Percentiles rank a stretch among this genome's conserved stretches.
Conservation (phyloP, 164 flowering plant species). For the Vitis labrusca region DNA sequence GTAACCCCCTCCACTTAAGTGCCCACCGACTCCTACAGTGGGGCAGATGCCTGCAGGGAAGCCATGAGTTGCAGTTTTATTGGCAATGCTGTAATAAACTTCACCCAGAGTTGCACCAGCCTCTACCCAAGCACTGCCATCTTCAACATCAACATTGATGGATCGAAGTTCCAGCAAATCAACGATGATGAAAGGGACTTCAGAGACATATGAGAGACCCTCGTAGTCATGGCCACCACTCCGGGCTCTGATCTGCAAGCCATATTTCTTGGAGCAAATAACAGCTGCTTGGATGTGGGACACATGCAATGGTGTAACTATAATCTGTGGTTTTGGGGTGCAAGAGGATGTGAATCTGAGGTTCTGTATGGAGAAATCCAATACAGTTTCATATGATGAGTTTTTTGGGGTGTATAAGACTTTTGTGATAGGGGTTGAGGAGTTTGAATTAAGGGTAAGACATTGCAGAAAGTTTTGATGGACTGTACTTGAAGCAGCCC, state of each 20-base stretch:
- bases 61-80: slow-evolving; percentile 2
- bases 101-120: slow-evolving; percentile 10
- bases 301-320: neutral
- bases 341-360: neutral
- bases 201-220: slow-evolving; percentile 12
- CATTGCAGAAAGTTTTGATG: slow-evolving; percentile 5
- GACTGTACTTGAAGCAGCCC: neutral
- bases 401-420: neutral
- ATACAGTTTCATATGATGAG: neutral
- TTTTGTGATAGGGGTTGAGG: neutral
- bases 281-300: slow-evolving; percentile 11
- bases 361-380: neutral
- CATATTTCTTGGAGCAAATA: slow-evolving; percentile 1
- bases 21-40: slow-evolving; percentile 14
- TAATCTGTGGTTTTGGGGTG: slow-evolving; percentile 5
- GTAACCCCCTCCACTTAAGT: too few relatives aligned
- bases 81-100: slow-evolving; percentile 12
- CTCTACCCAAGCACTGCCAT: slow-evolving; percentile 12
- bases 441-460: neutral
- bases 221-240: slow-evolving; percentile 18
- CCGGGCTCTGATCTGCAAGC: slow-evolving; percentile 12
- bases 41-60: slow-evolving; percentile 14
- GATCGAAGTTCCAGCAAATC: slow-evolving; percentile 7
- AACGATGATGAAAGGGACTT: slow-evolving; percentile 10
- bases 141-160: neutral